A percentile compares a stretch with the other conserved stretches of the same genome.
Evolutionary conservation across 164 flowering plant species (phyloP).

Genomic region (Brasenia schreberi): DNA sequence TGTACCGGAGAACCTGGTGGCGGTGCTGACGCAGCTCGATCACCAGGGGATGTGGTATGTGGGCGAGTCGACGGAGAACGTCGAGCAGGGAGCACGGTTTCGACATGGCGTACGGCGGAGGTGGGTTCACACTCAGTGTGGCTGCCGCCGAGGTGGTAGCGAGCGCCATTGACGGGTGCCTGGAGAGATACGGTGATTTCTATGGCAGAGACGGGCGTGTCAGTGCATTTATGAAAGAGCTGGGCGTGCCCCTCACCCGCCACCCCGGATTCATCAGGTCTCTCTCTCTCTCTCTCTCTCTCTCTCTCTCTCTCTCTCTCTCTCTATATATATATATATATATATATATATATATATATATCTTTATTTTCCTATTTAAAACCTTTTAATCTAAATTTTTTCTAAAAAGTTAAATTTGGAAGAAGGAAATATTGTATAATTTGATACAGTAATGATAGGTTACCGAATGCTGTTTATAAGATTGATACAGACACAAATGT

Average conservation of each 20-base stretch:
- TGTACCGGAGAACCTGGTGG: conserved; percentile 51
- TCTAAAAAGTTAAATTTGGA: too few species aligned
- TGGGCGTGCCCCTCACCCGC: conserved; percentile 54
- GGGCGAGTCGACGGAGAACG: conserved; percentile 75
- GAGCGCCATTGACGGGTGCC: conserved; percentile 41
- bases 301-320: neutral
- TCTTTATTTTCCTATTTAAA: neutral
- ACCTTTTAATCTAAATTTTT: too few species aligned
- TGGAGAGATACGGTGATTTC: conserved; percentile 37
- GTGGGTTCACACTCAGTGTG: conserved; percentile 79
- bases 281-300: conserved; percentile 30
- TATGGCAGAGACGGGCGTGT: conserved; percentile 75
- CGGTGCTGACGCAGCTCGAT: conserved; percentile 50
- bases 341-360: too few species aligned
- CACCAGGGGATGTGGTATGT: conserved; percentile 55
- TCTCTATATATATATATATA: too few species aligned
- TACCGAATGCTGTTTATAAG: too few species aligned
- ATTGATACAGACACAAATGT: too few species aligned
- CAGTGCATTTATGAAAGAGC: conserved; percentile 44
- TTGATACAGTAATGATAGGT: too few species aligned
- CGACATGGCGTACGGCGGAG: conserved; percentile 84
- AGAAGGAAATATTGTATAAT: too few species aligned
- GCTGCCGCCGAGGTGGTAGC: conserved; percentile 40
- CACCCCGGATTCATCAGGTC: conserved; percentile 16
- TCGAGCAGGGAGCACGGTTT: conserved; percentile 63